These are phyloP conservation scores for Gleditsia sinensis DNA, from an alignment of 306 rosid genomes.

Conservation along the genomic window DNA sequence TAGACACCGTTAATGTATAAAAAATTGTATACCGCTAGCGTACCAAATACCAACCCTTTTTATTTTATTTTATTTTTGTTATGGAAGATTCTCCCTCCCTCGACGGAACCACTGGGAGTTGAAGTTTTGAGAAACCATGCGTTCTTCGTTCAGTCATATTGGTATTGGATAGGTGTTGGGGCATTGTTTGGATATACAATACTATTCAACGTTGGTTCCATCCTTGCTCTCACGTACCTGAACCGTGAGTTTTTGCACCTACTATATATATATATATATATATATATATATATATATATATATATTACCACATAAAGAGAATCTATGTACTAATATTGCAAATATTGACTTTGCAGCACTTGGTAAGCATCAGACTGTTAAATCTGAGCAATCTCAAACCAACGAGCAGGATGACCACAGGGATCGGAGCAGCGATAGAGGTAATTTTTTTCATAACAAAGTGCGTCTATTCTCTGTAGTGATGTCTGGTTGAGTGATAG, in stretches of 20 bases:
- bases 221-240: slow-evolving; percentile 47
- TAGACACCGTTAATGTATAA: too few relatives aligned
- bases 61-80: too few relatives aligned
- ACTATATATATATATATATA: too few relatives aligned
- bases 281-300: too few relatives aligned
- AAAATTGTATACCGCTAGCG: too few relatives aligned
- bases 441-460: slow-evolving; percentile 24
- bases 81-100: slow-evolving; percentile 46
- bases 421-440: slow-evolving; percentile 39
- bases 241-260: slow-evolving; percentile 48
- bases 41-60: too few relatives aligned
- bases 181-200: slow-evolving; percentile 20
- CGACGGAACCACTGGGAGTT: slow-evolving; percentile 45
- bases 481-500: neutral
- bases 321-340: neutral
- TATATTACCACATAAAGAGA: neutral
- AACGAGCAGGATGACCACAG: slow-evolving; percentile 30
- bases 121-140: slow-evolving; percentile 47
- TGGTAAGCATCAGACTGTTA: slow-evolving; percentile 36
- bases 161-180: slow-evolving; percentile 27
- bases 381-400: slow-evolving; percentile 42
- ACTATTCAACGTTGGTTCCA: slow-evolving; percentile 11
- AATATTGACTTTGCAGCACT: slow-evolving; percentile 35
- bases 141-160: slow-evolving; percentile 37
- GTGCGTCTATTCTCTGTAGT: too few relatives aligned